Evolutionary conservation across 768 basidiomycete genomes (phyloP).

Genomic region (Leucogyrophana mollusca): DNA sequence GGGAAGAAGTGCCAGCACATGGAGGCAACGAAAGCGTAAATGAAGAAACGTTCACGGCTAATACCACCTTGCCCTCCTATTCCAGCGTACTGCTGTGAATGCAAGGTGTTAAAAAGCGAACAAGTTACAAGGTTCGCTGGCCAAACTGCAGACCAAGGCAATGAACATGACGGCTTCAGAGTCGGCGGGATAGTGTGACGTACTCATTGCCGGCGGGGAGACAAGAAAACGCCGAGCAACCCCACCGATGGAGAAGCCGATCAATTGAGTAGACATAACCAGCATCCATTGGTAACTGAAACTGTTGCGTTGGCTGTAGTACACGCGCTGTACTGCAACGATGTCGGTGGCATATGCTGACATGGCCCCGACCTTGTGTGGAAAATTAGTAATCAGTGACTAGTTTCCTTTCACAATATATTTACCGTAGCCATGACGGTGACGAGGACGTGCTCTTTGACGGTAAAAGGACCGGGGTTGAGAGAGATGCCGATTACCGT

Average conservation of each 20-base stretch:
- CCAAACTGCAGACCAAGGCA: background rate
- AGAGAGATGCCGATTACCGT: slow-evolving; percentile 27
- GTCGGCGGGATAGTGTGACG: no score
- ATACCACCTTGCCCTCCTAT: slow-evolving; percentile 56
- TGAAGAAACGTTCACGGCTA: slow-evolving; percentile 71
- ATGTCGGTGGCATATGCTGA: slow-evolving; percentile 36
- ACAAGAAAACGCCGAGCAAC: background rate
- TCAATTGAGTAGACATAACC: slow-evolving; percentile 11
- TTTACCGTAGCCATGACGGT: slow-evolving; percentile 67
- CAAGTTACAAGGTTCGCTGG: slow-evolving; percentile 22
- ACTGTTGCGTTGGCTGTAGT: slow-evolving; percentile 38
- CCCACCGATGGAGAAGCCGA: slow-evolving; percentile 8
- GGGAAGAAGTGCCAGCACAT: slow-evolving; percentile 69
- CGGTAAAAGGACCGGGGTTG: slow-evolving; percentile 46
- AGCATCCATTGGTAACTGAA: slow-evolving; percentile 27
- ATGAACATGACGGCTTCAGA: background rate
- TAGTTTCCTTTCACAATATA: no score
- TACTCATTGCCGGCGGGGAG: background rate
- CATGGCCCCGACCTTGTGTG: slow-evolving; percentile 7
- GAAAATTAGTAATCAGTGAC: slow-evolving; percentile 10
- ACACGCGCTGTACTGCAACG: slow-evolving; percentile 43
- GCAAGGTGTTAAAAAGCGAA: slow-evolving; percentile 32
- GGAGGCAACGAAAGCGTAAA: slow-evolving; percentile 55
- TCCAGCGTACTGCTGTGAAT: slow-evolving; percentile 44
- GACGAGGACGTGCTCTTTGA: slow-evolving; percentile 68